Conservation (phyloP, 2,329 filamentous ascomycete genomes). For the Sporothrix phasma region DNA sequence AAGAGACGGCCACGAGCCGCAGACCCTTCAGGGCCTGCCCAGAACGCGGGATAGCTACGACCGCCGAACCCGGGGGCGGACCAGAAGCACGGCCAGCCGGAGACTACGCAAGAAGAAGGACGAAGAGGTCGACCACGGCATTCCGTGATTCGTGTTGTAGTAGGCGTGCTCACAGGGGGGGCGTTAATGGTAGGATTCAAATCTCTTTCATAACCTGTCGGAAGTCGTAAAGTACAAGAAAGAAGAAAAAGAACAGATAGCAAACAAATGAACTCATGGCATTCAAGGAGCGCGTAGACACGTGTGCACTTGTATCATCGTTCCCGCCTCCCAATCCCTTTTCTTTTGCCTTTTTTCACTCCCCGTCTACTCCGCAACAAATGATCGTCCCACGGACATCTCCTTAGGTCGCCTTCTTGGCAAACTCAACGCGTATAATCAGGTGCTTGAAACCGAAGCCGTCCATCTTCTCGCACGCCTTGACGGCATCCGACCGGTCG, state of each 20-base stretch:
- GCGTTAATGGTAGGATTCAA: neutral
- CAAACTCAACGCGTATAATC: slow-evolving; percentile 79
- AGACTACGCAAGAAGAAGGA: slow-evolving; percentile 1
- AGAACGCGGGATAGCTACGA: neutral
- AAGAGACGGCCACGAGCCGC: neutral
- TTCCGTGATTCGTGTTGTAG: slow-evolving; percentile 12
- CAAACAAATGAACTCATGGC: neutral
- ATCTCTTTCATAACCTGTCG: slow-evolving; percentile 1
- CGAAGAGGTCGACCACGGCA: slow-evolving; percentile 8
- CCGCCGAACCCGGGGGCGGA: neutral
- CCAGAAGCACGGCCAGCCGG: neutral
- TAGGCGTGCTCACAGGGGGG: neutral
- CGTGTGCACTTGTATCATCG: neutral
- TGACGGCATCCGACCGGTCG: slow-evolving; percentile 79
- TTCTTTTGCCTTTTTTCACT: neutral
- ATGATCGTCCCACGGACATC: neutral
- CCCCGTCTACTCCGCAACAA: neutral
- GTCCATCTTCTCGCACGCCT: slow-evolving; percentile 96
- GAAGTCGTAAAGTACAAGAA: slow-evolving; percentile 1
- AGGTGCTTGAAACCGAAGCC: slow-evolving; percentile 85
- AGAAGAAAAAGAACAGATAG: neutral
- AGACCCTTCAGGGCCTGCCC: neutral
- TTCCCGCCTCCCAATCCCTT: neutral
- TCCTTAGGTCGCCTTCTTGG: slow-evolving; percentile 53
- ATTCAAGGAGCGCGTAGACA: neutral